Evolutionary conservation across 805 yeast species (phyloP).

Genomic region (Schizosaccharomyces cryophilus): DNA sequence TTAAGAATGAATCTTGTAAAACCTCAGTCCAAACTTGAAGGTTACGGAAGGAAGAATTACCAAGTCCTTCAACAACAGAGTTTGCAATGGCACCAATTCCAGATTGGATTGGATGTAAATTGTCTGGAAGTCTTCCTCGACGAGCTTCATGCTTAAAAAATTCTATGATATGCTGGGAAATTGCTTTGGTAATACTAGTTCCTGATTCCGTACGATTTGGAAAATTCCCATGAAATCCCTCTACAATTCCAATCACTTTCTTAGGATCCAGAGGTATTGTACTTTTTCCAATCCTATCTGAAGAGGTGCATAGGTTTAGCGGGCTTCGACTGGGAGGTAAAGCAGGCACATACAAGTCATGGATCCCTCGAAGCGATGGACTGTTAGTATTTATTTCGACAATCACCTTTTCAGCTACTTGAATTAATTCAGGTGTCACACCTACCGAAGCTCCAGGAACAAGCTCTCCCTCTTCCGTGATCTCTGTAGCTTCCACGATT

Average conservation of each 20-base stretch:
- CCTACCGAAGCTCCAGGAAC: constrained; percentile 99
- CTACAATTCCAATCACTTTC: constrained; percentile 78
- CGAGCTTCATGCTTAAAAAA: constrained; percentile 73
- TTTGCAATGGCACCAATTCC: constrained; percentile 98
- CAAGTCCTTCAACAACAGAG: constrained; percentile 89
- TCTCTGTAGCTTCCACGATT: constrained; percentile 89
- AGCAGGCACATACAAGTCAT: constrained; percentile 82
- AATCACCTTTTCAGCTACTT: constrained; percentile 67
- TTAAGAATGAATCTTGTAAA: constrained; percentile 88
- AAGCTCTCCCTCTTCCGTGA: constrained; percentile 79
- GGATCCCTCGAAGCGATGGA: constrained; percentile 87
- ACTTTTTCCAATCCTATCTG: constrained; percentile 43
- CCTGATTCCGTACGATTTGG: constrained; percentile 80
- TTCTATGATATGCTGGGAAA: constrained; percentile 69
- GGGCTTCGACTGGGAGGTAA: constrained; percentile 80
- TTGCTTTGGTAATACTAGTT: constrained; percentile 53
- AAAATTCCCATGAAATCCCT: constrained; percentile 46
- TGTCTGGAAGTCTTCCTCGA: constrained; percentile 73
- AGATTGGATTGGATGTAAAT: constrained; percentile 82
- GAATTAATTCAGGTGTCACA: constrained; percentile 79
- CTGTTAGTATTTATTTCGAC: constrained; percentile 83
- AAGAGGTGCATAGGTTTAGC: constrained; percentile 57
- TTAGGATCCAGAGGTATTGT: constrained; percentile 73
- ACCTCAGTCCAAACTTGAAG: constrained; percentile 96
- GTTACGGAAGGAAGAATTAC: constrained; percentile 63